Evolutionary conservation across 2,329 filamentous ascomycete species (phyloP).

Genomic region (Hypomyces perniciosus): DNA sequence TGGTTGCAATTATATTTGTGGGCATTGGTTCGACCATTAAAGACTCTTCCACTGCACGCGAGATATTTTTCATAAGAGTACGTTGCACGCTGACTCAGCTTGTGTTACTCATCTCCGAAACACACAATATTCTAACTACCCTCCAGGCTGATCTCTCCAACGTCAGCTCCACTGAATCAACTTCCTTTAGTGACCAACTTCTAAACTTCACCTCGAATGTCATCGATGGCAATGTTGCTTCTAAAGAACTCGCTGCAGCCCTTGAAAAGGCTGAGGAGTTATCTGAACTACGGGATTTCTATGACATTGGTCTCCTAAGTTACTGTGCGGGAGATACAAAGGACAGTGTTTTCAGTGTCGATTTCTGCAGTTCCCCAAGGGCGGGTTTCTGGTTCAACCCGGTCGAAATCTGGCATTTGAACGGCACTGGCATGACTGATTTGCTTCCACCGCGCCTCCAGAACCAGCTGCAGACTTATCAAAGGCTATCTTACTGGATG

Average conservation of each 20-base stretch:
- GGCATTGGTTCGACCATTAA: constrained; percentile 5
- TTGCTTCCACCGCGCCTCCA: constrained; percentile 4
- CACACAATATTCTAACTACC: neutral
- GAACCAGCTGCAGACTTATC: constrained; percentile 1
- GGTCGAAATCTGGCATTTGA: constrained; percentile 7
- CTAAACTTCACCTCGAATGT: constrained; percentile 1
- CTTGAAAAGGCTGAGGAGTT: constrained; percentile 2
- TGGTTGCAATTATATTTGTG: constrained; percentile 4
- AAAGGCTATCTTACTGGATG: constrained; percentile 9
- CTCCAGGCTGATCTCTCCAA: constrained; percentile 7
- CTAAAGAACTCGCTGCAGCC: constrained; percentile 5
- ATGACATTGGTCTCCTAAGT: constrained; percentile 6
- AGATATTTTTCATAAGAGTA: constrained; percentile 6
- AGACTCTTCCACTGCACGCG: constrained; percentile 1
- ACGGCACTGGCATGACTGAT: constrained; percentile 1
- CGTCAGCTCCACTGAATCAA: constrained; percentile 2
- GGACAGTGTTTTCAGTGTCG: neutral
- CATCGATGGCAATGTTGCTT: neutral
- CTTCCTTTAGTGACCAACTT: constrained; percentile 1
- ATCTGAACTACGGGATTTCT: constrained; percentile 4
- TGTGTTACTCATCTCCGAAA: neutral
- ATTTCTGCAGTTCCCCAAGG: constrained; percentile 6
- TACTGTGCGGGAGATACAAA: constrained; percentile 5
- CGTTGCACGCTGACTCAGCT: neutral
- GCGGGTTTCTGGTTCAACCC: constrained; percentile 10